Evolutionary conservation across 139 green algal species (phyloP), one percentile per base, ranked within the genome.

Genomic region (Picochlorum sp.): DNA sequence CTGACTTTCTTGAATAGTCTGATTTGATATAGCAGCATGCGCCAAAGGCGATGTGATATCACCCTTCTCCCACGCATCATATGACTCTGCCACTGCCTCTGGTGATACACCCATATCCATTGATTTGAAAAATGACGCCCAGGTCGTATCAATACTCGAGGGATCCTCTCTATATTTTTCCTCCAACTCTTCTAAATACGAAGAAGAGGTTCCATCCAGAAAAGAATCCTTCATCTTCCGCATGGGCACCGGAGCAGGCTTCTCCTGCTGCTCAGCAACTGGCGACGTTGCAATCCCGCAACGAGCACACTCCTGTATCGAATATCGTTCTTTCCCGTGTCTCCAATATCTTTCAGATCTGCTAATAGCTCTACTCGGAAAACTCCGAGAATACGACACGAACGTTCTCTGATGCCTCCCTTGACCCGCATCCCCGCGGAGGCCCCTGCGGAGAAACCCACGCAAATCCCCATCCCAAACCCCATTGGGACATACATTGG

Each of bases 1-100:
- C 87, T 96, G 93, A 52, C 69, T 86, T 76, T 97, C 90, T 72
- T 97, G 91, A 24, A 97, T 96, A 15, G 80, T 90, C 75, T 97
- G 89, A 56, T 83, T 87, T n/a, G 85, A 92, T 4, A 97, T 52
- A 6, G 85, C 77, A 10, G 84, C 88, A 0, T 82, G 77, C 0
- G 82, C 64, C 23, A 95, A 80, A 2, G 89, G 89, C 4, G 64
- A 67, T 5, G 77, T 38, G 21, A 61, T 56, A 57, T 85, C 67
- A 18, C 87, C 87, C 52, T 81, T 81, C 62, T 92, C 86, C 71
- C 85, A 95, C 0, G 79, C 70, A 64, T 94, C 78, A 37, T 85
- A 96, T 0, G 89, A 85, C 78, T 96, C 89, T 18, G 90, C 85
- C 28, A 95, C 86, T 3, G 84, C 80, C 70, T 94, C 90, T 2